Base-by-base conservation (phyloP, 805 yeast genomes). In the Saturnispora mendoncae region DNA sequence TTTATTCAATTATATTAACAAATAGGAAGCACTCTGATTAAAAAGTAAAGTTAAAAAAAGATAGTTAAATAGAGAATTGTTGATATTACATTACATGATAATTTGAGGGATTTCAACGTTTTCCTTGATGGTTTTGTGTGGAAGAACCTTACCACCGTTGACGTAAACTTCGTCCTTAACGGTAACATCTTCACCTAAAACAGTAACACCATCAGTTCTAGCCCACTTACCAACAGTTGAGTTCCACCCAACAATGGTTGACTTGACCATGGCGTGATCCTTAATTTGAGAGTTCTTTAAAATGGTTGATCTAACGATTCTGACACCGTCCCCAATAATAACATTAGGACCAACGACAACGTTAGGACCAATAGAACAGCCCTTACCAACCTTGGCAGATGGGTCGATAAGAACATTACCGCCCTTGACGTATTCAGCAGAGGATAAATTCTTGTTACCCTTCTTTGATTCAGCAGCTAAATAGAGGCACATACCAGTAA, bases 201-300 rank as follows among this genome's bases (percentile, higher is more conserved):
- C 98, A 49, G 97, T 84, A 58, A 80, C 84, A 72, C 95, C 95
- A 70, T 92, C 97, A 51, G 92, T 78, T 76, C 98, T 86, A 51
- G 97, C 95, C 98, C 98, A 92, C 69, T 78, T 80, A 67, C 98
- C 98, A 58, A 92, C 90, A 57, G 85, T 84, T 50, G 96, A 88
- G 76, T 87, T 81, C 99, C 99, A 92, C 58, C 99, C 99, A 53
- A 92, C 95, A 67, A 92, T 92, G 58, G 98, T 84, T 58, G 92
- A 84, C 68, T 88, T 88, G 59, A 92, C 92, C 82, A 92, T 84
- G 56, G 98, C 96, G 69, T 92, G 98, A 64, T 87, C 96, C 71
- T 84, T 86, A 65, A 92, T 82, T 59, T 76, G 75, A 45, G 97
- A 87, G 75, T 88, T 84, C 62, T 83, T 78, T 66, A 92, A 75